These are phyloP conservation scores for Clonostachys rosea DNA, from an alignment of 2,329 filamentous ascomycete genomes.

Conservation along the genomic window DNA sequence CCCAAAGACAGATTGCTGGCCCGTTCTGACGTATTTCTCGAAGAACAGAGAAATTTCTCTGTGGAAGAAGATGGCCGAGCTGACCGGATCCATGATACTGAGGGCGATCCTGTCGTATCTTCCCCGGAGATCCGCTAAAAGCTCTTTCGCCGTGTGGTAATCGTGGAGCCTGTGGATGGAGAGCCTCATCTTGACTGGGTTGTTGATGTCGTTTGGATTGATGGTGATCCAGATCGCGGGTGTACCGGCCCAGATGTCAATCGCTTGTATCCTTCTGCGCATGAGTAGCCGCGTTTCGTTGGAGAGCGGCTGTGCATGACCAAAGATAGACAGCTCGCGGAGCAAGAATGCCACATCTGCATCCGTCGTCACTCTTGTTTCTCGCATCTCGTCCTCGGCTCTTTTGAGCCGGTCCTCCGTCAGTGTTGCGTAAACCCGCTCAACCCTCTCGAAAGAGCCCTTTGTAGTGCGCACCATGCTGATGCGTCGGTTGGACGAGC, in stretches of 20 bases:
- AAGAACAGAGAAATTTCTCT: background rate
- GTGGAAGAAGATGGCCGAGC: background rate
- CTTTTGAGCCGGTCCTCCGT: background rate
- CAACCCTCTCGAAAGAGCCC: background rate
- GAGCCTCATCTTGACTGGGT: background rate
- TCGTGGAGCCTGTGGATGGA: background rate
- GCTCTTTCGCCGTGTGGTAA: background rate
- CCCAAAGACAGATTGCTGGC: background rate
- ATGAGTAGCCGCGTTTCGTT: background rate
- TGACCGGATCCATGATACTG: background rate
- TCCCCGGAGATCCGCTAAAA: background rate
- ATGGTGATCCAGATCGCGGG: background rate
- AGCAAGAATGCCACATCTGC: background rate
- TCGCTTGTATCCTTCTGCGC: background rate
- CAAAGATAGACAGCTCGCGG: background rate
- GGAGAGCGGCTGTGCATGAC: slow-evolving; percentile 1
- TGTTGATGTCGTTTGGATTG: background rate
- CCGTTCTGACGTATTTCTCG: background rate
- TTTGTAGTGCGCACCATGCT: background rate
- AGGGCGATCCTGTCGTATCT: background rate
- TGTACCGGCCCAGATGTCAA: background rate
- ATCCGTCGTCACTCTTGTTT: background rate
- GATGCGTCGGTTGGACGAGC: background rate
- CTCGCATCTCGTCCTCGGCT: background rate
- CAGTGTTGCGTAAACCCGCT: background rate